phyloP scores from a whole-genome alignment of 768 basidiomycete genomes.

The Amanita subjunquillea region DNA sequence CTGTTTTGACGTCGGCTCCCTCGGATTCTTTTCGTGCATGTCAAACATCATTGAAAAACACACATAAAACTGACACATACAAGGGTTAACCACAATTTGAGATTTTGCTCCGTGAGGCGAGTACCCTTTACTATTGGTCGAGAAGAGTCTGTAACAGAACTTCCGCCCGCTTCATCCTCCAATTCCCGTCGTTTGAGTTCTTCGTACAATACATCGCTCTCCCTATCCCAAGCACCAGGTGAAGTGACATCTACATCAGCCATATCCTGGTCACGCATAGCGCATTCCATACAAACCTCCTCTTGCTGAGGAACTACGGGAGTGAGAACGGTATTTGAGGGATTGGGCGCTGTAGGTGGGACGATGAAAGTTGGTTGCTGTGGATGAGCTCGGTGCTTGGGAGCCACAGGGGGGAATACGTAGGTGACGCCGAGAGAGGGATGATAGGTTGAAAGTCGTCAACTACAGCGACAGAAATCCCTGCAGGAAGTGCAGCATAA shows the following conservation, averaged over 20 bases:
- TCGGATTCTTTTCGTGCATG: constrained; percentile 58
- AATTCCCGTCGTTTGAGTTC: constrained; percentile 67
- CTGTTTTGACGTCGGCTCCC: constrained; percentile 78
- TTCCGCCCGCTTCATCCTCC: constrained; percentile 51
- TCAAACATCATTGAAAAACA: constrained; percentile 6
- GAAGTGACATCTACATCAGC: constrained; percentile 86
- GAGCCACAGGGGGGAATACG: constrained; percentile 58
- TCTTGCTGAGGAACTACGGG: constrained; percentile 50
- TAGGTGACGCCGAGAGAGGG: constrained; percentile 47
- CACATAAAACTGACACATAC: constrained; percentile 31
- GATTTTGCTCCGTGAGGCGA: constrained; percentile 63
- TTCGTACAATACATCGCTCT: constrained; percentile 73
- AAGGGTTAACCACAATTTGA: constrained; percentile 72
- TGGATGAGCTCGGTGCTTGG: constrained; percentile 55
- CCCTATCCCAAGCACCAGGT: constrained; percentile 84
- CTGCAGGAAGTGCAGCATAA: constrained; percentile 19
- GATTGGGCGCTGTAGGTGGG: constrained; percentile 37
- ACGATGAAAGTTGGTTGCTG: constrained; percentile 75
- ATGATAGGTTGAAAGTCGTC: constrained; percentile 33
- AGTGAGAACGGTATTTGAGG: constrained; percentile 53
- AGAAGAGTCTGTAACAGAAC: constrained; percentile 40
- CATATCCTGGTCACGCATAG: constrained; percentile 99
- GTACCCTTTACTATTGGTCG: constrained; percentile 59
- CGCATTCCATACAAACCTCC: constrained; percentile 92
- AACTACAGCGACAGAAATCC: background rate